A percentile compares a stretch with the other conserved stretches of the same genome.
Evolutionary conservation across 1,284 basidiomycete genomes (phyloP).

Genomic region (Ustilago bromivora): DNA sequence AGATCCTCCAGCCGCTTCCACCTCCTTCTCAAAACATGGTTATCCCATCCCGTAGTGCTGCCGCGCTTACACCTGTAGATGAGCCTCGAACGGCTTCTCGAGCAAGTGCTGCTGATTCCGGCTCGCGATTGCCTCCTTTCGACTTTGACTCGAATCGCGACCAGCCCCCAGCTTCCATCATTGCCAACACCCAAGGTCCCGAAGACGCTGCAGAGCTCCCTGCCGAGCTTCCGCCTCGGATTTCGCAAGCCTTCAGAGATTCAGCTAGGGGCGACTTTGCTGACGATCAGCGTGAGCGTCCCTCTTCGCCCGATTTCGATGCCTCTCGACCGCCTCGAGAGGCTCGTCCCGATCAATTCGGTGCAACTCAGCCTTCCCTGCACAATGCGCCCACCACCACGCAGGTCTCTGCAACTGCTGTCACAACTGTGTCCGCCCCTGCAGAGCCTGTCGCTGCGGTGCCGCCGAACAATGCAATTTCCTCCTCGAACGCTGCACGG

Average conservation of each 20-base stretch:
- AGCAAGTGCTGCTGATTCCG: slow-evolving; percentile 23
- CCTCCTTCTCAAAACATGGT: slow-evolving; percentile 40
- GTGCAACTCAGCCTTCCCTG: slow-evolving; percentile 5
- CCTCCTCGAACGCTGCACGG: slow-evolving; percentile 16
- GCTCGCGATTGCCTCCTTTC: slow-evolving; percentile 49
- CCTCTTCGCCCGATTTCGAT: slow-evolving; percentile 27
- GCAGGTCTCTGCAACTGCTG: slow-evolving; percentile 13
- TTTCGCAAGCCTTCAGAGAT: slow-evolving; percentile 34
- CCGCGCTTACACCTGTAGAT: not conserved
- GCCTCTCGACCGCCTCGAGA: slow-evolving; percentile 23
- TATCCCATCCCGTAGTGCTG: slow-evolving; percentile 3
- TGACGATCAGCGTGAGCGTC: slow-evolving; percentile 12
- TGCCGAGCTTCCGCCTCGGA: slow-evolving; percentile 11
- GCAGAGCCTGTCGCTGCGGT: slow-evolving; percentile 19
- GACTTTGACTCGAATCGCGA: slow-evolving; percentile 36
- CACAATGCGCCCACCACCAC: slow-evolving; percentile 5
- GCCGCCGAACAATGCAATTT: slow-evolving; percentile 18
- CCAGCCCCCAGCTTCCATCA: slow-evolving; percentile 10
- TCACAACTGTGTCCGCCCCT: slow-evolving; percentile 19
- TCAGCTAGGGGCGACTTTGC: slow-evolving; percentile 18
- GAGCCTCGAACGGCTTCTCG: slow-evolving; percentile 24
- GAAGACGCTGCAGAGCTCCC: slow-evolving; percentile 13
- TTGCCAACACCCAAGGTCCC: slow-evolving; percentile 2
- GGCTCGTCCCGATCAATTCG: slow-evolving; percentile 17
- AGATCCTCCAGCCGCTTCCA: slow-evolving; percentile 65